Percentiles rank a stretch among this genome's conserved stretches.
Conservation (phyloP, 805 yeast genomes). For the Citeromyces nyonsensis region DNA sequence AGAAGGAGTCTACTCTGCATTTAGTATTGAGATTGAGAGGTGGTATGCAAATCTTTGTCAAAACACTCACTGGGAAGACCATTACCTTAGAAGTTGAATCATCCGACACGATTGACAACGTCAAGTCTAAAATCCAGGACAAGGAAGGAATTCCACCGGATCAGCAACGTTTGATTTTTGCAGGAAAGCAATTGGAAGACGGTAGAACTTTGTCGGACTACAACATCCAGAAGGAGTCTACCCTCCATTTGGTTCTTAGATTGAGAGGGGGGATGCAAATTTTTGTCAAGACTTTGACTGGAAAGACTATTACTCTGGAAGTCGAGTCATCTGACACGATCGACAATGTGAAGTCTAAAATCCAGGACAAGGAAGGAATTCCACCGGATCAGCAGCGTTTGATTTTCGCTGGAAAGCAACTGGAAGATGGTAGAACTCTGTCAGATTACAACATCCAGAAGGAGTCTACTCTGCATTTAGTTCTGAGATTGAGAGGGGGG, state of each 20-base stretch:
- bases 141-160: conserved; percentile 27
- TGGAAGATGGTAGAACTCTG: conserved; percentile 94
- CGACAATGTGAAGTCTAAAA: conserved; percentile 89
- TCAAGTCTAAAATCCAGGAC: conserved; percentile 25
- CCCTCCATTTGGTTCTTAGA: conserved; percentile 18
- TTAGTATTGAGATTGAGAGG: conserved; percentile 22
- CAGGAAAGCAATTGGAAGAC: conserved; percentile 26
- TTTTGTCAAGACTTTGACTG: too few relatives aligned
- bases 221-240: conserved; percentile 26
- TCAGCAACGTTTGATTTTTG: conserved; percentile 24
- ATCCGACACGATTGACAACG: conserved; percentile 27
- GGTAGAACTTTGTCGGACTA: conserved; percentile 93
- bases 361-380: conserved; percentile 92
- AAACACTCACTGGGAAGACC: conserved; percentile 80
- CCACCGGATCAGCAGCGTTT: conserved; percentile 95
- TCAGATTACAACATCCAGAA: too few relatives aligned
- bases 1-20: conserved; percentile 22
- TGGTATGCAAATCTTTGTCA: conserved; percentile 59
- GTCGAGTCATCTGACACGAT: too few relatives aligned
- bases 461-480: too few relatives aligned
- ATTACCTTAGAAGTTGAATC: conserved; percentile 80
- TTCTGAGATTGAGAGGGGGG: too few relatives aligned
- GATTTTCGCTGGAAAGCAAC: conserved; percentile 92
- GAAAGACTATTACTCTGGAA: too few relatives aligned
- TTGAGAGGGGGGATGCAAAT: conserved; percentile 28